Evolutionary conservation across 306 rosid species (phyloP).

Genomic region (Malus sylvestris): DNA sequence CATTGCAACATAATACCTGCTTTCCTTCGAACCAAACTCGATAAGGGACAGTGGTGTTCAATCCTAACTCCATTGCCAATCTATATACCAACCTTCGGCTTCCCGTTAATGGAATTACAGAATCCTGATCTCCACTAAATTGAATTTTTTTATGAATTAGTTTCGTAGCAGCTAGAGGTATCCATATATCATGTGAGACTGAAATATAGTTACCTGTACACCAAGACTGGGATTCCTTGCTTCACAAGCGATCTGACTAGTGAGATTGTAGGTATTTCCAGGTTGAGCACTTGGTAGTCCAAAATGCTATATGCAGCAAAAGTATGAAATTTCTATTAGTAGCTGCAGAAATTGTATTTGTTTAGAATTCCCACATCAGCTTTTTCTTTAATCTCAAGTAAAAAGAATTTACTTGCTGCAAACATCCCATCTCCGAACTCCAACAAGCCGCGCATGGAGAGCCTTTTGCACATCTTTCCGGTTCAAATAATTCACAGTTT

Average conservation of each 20-base stretch:
- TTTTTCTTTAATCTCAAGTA: neutral
- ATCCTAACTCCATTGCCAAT: slow-evolving; percentile 15
- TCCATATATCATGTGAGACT: neutral
- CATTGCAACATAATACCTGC: slow-evolving; percentile 9
- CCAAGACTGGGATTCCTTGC: slow-evolving; percentile 22
- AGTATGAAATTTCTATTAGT: neutral
- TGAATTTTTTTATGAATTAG: neutral
- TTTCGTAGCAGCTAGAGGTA: neutral
- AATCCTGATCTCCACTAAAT: slow-evolving; percentile 27
- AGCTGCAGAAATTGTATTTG: neutral
- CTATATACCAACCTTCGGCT: slow-evolving; percentile 15
- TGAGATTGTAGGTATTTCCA: slow-evolving; percentile 27
- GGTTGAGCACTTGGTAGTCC: slow-evolving; percentile 30
- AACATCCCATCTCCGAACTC: slow-evolving; percentile 37
- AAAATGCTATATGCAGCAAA: slow-evolving; percentile 1
- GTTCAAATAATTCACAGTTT: slow-evolving; percentile 46
- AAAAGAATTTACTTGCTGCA: slow-evolving; percentile 47
- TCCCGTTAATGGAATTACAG: slow-evolving; percentile 23
- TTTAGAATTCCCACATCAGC: neutral
- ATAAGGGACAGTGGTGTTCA: slow-evolving; percentile 24
- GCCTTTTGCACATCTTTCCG: slow-evolving; percentile 55
- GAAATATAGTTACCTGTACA: slow-evolving; percentile 17
- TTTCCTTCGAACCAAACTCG: slow-evolving; percentile 29
- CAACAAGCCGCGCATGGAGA: slow-evolving; percentile 66
- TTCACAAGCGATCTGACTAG: slow-evolving; percentile 24